Evolutionary conservation across 208 protist genomes (phyloP).

Genomic region (Naegleria fowleri): DNA sequence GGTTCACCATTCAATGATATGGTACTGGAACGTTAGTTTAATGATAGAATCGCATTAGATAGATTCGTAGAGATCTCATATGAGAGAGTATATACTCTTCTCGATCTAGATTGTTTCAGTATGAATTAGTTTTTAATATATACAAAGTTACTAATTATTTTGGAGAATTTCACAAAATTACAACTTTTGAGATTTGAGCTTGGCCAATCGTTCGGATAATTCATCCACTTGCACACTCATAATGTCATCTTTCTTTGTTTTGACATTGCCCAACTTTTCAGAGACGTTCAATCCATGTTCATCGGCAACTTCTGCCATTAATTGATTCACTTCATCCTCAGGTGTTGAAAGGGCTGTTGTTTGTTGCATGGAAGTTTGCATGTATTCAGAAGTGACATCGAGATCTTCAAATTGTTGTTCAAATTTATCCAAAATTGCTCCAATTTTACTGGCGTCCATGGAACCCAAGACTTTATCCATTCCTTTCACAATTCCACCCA

Average conservation of each 20-base stretch:
- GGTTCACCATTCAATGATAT: no score
- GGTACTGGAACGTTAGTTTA: no score
- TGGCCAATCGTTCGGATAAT: conserved; percentile 41
- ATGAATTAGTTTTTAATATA: no score
- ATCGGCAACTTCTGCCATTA: conserved; percentile 88
- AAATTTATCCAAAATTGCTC: conserved; percentile 90
- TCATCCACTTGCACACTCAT: conserved; percentile 41
- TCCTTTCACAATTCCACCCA: conserved; percentile 82
- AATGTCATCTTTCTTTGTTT: not conserved
- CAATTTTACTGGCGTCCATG: conserved; percentile 46
- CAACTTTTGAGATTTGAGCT: conserved; percentile 33
- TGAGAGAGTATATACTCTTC: no score
- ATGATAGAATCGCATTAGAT: no score
- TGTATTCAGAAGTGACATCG: conserved; percentile 82
- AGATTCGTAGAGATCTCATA: no score
- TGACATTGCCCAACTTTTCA: conserved; percentile 38
- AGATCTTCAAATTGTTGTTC: conserved; percentile 94
- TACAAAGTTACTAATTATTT: no score
- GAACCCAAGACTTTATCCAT: conserved; percentile 56
- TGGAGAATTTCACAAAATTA: no score
- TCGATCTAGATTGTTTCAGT: no score
- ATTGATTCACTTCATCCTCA: conserved; percentile 74
- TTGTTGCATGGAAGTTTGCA: conserved; percentile 83
- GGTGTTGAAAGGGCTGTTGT: conserved; percentile 78
- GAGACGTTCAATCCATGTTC: conserved; percentile 79